phyloP scores from a whole-genome alignment of 208 protist genomes.

The Trypanosoma congolense region DNA sequence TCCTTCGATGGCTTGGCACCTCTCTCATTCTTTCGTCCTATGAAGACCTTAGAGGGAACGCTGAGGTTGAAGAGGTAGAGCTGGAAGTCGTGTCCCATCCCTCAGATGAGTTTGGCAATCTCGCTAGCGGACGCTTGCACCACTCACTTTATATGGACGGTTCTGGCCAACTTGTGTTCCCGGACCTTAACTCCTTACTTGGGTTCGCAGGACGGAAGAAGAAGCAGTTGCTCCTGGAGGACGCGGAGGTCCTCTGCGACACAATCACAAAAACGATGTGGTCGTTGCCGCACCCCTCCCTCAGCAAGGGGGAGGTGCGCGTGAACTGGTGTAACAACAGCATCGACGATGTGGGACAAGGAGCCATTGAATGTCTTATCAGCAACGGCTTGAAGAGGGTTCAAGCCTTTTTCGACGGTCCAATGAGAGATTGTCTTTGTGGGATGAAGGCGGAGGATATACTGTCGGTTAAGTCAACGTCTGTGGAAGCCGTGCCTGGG shows the following conservation, averaged over 20 bases:
- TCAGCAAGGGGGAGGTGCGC: conserved; percentile 33
- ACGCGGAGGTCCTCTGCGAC: conserved; percentile 24
- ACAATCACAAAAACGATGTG: conserved; percentile 36
- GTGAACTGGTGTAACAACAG: conserved; percentile 38
- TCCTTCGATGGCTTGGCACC: conserved; percentile 72
- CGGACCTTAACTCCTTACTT: conserved; percentile 27
- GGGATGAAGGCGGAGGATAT: conserved; percentile 22
- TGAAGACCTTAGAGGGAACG: conserved; percentile 15
- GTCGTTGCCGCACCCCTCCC: conserved; percentile 41
- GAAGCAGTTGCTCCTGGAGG: conserved; percentile 10
- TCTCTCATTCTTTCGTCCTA: conserved; percentile 62
- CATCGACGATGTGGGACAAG: conserved; percentile 2
- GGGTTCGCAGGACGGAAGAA: not conserved
- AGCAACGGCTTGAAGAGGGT: conserved; percentile 12
- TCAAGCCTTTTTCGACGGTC: conserved; percentile 6
- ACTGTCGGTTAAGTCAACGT: conserved; percentile 21
- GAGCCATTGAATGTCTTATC: conserved; percentile 9
- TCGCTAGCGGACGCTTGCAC: conserved; percentile 13
- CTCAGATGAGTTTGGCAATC: conserved; percentile 34
- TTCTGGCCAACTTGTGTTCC: conserved; percentile 31
- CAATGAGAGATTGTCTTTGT: conserved; percentile 12
- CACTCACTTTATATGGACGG: conserved; percentile 63
- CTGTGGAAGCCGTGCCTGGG: not conserved
- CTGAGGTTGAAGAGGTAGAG: conserved; percentile 50
- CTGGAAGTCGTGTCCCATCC: conserved; percentile 46